phyloP scores from a whole-genome alignment of 352 stramenopile genomes.

The Globisporangium paroecandrum region DNA sequence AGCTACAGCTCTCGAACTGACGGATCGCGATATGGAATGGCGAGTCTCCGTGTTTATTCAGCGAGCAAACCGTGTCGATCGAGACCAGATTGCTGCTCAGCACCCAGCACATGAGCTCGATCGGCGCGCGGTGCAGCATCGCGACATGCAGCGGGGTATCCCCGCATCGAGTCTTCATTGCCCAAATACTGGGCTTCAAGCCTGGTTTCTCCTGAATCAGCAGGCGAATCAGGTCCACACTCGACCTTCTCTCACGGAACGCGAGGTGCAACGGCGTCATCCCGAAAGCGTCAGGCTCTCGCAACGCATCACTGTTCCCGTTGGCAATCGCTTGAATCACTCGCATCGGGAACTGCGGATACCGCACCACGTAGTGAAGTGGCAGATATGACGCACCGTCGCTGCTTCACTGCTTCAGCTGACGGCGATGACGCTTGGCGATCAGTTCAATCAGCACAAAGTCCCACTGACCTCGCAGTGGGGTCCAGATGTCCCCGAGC shows the following conservation, averaged over 20 bases:
- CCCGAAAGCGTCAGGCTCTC: slow-evolving; percentile 40
- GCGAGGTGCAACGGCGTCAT: slow-evolving; percentile 65
- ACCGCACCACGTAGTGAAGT: slow-evolving; percentile 54
- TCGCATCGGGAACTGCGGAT: slow-evolving; percentile 27
- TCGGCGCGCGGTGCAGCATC: slow-evolving; percentile 28
- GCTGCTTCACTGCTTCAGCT: slow-evolving; percentile 46
- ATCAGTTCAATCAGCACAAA: slow-evolving; percentile 49
- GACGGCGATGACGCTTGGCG: slow-evolving; percentile 39
- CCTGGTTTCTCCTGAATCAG: slow-evolving; percentile 13
- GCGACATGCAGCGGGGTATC: slow-evolving; percentile 41
- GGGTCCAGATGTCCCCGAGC: slow-evolving; percentile 46
- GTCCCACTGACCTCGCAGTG: slow-evolving; percentile 30
- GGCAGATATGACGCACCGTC: slow-evolving; percentile 40
- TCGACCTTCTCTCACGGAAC: slow-evolving; percentile 35
- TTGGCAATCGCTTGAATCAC: slow-evolving; percentile 38
- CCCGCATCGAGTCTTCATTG: slow-evolving; percentile 13
- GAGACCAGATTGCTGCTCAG: slow-evolving; percentile 10
- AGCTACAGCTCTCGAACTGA: slow-evolving; percentile 22
- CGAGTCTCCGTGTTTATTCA: slow-evolving; percentile 37
- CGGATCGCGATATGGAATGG: slow-evolving; percentile 44
- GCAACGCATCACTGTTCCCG: slow-evolving; percentile 39
- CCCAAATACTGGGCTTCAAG: slow-evolving; percentile 9
- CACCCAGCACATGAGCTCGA: slow-evolving; percentile 45
- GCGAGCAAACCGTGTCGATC: slow-evolving; percentile 11
- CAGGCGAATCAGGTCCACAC: slow-evolving; percentile 23